These are phyloP conservation scores for Spizellomyces punctatus DNA, from an alignment of 192 early-diverging fungal genomes.

Conservation along the genomic window DNA sequence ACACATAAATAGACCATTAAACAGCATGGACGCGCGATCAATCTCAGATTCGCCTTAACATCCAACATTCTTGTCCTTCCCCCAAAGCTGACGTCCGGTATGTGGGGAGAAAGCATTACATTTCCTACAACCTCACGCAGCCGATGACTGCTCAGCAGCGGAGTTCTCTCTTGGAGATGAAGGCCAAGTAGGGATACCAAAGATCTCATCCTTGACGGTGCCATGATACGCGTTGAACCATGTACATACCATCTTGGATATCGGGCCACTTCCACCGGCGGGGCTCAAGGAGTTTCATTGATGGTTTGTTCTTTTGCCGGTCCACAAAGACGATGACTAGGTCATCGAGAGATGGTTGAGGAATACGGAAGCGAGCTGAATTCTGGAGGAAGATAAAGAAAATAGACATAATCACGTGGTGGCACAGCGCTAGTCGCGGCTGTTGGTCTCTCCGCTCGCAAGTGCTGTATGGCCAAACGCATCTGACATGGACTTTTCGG, in stretches of 20 bases:
- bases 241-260: neutral
- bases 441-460: neutral
- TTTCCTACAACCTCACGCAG: neutral
- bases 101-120: neutral
- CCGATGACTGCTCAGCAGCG: neutral
- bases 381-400: neutral
- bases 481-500: slow-evolving; percentile 29
- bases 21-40: neutral
- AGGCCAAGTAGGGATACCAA: slow-evolving; percentile 1
- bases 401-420: neutral
- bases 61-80: neutral
- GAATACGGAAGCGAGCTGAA: neutral
- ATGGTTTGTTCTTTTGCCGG: neutral
- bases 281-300: neutral
- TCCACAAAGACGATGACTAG: too few species aligned
- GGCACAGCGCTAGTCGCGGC: neutral
- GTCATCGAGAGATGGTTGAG: neutral
- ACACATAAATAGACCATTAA: neutral
- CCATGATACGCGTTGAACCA: neutral
- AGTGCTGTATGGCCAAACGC: neutral
- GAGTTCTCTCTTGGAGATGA: neutral
- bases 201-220: neutral
- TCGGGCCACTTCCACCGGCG: neutral
- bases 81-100: neutral
- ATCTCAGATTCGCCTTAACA: neutral